These are phyloP conservation scores for Begonia peltatifolia DNA, from an alignment of 306 rosid genomes.

Conservation along the genomic window DNA sequence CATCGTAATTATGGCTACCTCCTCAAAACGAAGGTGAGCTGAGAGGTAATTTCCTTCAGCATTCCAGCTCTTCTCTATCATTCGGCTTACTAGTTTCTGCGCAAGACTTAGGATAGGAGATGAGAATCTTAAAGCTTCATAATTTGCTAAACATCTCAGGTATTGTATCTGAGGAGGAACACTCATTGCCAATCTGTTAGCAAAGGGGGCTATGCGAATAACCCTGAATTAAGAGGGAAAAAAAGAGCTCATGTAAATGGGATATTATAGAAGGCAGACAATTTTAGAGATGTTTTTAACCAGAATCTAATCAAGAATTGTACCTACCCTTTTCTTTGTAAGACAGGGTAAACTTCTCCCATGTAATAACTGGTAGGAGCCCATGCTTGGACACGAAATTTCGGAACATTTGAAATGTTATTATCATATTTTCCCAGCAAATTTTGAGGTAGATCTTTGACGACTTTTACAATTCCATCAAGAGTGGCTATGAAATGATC, in stretches of 20 bases:
- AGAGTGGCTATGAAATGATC: conserved; percentile 77
- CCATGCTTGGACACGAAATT: conserved; percentile 72
- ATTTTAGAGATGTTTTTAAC: conserved; percentile 3
- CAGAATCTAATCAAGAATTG: conserved; percentile 3
- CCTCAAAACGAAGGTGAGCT: conserved; percentile 93
- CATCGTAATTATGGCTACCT: conserved; percentile 35
- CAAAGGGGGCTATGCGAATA: conserved; percentile 77
- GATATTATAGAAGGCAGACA: neutral
- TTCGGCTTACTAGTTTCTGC: conserved; percentile 45
- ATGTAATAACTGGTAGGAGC: conserved; percentile 62
- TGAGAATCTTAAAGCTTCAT: conserved; percentile 76
- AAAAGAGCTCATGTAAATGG: neutral
- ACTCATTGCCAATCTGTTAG: conserved; percentile 88
- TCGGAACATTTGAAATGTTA: conserved; percentile 55
- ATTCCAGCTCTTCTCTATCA: conserved; percentile 63
- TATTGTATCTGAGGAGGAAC: conserved; percentile 79
- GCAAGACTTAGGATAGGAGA: conserved; percentile 58
- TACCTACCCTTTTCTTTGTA: conserved; percentile 69
- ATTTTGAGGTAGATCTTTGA: conserved; percentile 63
- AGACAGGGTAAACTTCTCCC: conserved; percentile 67
- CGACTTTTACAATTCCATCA: conserved; percentile 80
- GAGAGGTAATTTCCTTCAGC: conserved; percentile 69
- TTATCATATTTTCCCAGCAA: conserved; percentile 54
- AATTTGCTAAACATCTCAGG: conserved; percentile 86
- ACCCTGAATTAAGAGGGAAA: conserved; percentile 35